Percentiles rank a stretch among this genome's conserved stretches.
Evolutionary conservation across 768 basidiomycete species (phyloP).

Genomic region (Leccinum imitatum): DNA sequence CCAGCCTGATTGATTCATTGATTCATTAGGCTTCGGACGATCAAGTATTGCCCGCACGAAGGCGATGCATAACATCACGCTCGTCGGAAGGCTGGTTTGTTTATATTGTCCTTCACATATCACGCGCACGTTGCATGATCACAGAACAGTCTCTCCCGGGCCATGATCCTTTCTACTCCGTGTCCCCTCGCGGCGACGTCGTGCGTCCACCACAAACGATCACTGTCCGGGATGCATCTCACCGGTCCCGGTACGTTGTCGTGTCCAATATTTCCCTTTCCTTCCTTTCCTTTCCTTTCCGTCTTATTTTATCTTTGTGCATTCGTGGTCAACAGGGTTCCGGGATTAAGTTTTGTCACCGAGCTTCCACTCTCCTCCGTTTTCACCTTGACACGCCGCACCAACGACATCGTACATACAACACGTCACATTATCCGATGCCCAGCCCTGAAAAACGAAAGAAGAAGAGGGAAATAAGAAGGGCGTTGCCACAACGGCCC

Average conservation of each 20-base stretch:
- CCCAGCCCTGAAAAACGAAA: background rate
- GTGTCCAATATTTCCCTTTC: background rate
- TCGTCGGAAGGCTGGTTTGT: background rate
- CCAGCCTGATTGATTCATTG: background rate
- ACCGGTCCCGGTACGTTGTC: background rate
- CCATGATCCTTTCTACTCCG: background rate
- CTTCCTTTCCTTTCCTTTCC: background rate
- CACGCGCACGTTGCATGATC: background rate
- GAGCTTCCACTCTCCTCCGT: background rate
- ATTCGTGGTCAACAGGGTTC: background rate
- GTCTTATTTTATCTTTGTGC: background rate
- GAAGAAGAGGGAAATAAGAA: background rate
- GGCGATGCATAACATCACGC: background rate
- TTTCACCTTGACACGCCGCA: background rate
- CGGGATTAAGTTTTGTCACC: background rate
- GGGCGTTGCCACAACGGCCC: background rate
- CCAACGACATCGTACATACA: background rate
- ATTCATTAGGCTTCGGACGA: background rate
- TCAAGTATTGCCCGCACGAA: conserved; percentile 1
- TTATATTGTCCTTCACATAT: background rate
- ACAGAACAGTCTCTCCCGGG: background rate
- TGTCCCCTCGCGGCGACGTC: conserved; percentile 4
- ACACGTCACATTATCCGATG: background rate
- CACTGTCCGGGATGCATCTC: background rate
- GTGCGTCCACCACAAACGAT: background rate